Percentiles rank a stretch among this genome's conserved stretches.
phyloP scores from a whole-genome alignment of 179 eudicot genomes.

The Amaranthus tricolor region DNA sequence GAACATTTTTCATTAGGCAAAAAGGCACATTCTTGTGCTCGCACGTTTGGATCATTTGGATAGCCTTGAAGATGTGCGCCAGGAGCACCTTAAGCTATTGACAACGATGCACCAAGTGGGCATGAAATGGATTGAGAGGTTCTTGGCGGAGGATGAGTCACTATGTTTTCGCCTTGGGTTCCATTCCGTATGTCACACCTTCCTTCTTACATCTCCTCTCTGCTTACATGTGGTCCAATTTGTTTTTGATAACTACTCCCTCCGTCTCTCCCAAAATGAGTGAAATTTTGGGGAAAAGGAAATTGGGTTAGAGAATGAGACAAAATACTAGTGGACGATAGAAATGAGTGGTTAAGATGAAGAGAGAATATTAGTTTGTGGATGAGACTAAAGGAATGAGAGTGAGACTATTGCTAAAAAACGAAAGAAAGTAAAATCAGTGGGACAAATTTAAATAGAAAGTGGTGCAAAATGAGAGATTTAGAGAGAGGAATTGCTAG shows the following conservation, averaged over 20 bases:
- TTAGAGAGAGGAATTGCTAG: too few species aligned
- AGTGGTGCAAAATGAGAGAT: too few species aligned
- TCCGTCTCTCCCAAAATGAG: too few species aligned
- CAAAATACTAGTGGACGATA: too few species aligned
- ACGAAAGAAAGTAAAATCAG: too few species aligned
- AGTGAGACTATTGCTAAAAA: too few species aligned
- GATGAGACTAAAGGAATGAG: too few species aligned
- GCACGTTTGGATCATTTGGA: slow-evolving; percentile 72
- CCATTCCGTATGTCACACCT: slow-evolving; percentile 61
- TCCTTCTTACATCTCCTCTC: background rate
- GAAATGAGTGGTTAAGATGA: too few species aligned
- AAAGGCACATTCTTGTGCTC: slow-evolving; percentile 67
- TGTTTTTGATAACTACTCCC: background rate
- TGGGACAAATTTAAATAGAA: too few species aligned
- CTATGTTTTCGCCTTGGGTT: slow-evolving; percentile 80
- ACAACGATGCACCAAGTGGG: slow-evolving; percentile 73
- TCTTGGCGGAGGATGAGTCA: slow-evolving; percentile 48
- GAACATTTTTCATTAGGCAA: slow-evolving; percentile 46
- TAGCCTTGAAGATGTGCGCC: slow-evolving; percentile 52
- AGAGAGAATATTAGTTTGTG: too few species aligned
- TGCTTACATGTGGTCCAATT: background rate
- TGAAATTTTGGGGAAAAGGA: too few species aligned
- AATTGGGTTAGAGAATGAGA: too few species aligned
- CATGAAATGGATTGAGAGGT: slow-evolving; percentile 59
- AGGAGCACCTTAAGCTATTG: slow-evolving; percentile 58